These are phyloP conservation scores for Verticillium tricorpus DNA, from an alignment of 2,329 filamentous ascomycete species.

Conservation along the genomic window DNA sequence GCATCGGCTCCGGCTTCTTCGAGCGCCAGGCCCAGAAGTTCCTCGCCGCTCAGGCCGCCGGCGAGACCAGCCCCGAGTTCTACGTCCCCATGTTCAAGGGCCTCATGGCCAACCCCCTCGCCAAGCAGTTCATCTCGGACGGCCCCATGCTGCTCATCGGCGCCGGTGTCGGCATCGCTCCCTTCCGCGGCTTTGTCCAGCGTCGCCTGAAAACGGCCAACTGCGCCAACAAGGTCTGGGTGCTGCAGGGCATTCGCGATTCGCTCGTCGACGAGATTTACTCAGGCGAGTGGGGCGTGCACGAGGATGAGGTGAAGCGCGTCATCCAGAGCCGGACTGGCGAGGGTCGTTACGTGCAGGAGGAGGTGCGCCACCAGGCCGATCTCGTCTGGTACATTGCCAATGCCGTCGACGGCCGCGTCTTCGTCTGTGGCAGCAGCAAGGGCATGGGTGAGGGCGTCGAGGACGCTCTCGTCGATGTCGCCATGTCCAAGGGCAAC, in stretches of 20 bases:
- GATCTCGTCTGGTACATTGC: conserved; percentile 98
- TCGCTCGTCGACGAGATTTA: conserved; percentile 94
- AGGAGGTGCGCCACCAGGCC: conserved; percentile 85
- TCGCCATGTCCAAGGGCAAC: conserved; percentile 89
- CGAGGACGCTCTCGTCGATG: conserved; percentile 78
- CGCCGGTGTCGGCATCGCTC: conserved; percentile 92
- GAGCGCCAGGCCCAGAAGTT: conserved; percentile 76
- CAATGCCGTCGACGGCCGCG: conserved; percentile 89
- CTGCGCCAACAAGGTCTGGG: conserved; percentile 97
- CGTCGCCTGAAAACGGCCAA: conserved; percentile 90
- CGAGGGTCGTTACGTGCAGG: conserved; percentile 89
- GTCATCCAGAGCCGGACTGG: conserved; percentile 73
- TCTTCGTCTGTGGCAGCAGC: conserved; percentile 94
- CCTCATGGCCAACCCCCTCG: conserved; percentile 93
- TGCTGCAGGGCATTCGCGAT: conserved; percentile 91
- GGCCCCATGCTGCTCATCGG: conserved; percentile 97
- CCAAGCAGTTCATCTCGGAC: conserved; percentile 85
- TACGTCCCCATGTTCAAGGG: conserved; percentile 97
- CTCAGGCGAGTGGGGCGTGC: conserved; percentile 90
- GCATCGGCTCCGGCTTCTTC: conserved; percentile 89
- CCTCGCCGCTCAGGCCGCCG: conserved; percentile 61
- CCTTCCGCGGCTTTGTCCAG: conserved; percentile 96
- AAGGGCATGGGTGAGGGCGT: conserved; percentile 98
- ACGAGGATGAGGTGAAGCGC: conserved; percentile 80
- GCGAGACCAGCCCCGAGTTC: conserved; percentile 55